Base-by-base conservation (phyloP, 2,329 filamentous ascomycete species). In the Paramyrothecium sp. region DNA sequence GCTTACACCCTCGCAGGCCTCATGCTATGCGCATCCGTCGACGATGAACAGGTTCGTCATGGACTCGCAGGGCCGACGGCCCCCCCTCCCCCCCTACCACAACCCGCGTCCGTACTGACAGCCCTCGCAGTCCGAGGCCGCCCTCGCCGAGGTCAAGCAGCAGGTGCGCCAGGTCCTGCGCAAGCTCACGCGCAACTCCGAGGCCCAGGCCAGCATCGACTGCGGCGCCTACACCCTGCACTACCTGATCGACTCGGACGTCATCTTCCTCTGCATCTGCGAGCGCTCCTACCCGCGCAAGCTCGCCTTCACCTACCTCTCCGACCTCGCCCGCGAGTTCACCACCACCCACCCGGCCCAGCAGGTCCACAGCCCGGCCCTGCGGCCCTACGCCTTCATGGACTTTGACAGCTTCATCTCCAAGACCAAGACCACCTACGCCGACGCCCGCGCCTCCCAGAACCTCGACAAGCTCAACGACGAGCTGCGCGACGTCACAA, bases 321-420 rank as follows among this genome's bases (percentile, higher is more conserved):
- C 91, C 67, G 95, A 99, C 79, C 85, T 99, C 55, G 85, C 90
- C 58, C 85, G 86, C 73, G 95, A 99, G 80, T 99, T 99, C 81
- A 88, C 88, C 61, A 93, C 87, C 63, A 92, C 89, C 57, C 96
- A 99, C 81, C 84, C 88, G 51, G 72, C 84, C 19, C 71, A 81
- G 56, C 89, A 95, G 76, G 88, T 96, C 65, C 86, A 89, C 69
- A 86, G 84, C 47, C 86, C 91, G 0, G 79, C 81, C 34, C 85
- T 96, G 63, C 90, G 94, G 22, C 94, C 95, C 7, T 99, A 98
- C 77, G 93, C 92, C 58, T 98, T 96, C 72, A 93, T 97, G 81
- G 92, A 97, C 72, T 99, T 99, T 73, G 96, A 99, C 76, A 96
- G 90, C 62, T 98, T 97, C 79, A 97, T 99, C 75, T 84, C 89